These are phyloP conservation scores for Pyrus communis DNA, from an alignment of 306 rosid species.

Conservation along the genomic window DNA sequence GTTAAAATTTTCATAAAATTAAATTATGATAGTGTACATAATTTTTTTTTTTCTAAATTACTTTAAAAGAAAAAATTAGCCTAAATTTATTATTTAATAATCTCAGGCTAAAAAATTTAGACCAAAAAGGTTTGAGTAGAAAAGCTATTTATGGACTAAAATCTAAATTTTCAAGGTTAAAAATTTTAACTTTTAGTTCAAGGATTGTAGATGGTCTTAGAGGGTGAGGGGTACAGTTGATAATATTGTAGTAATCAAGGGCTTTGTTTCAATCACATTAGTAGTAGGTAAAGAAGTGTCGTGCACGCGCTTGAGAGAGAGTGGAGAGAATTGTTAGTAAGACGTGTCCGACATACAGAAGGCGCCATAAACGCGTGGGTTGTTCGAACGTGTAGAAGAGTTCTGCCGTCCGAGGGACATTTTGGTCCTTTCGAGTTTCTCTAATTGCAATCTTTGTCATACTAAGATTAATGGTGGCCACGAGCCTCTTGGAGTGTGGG, in stretches of 20 bases:
- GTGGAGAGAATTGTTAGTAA: background rate
- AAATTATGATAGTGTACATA: no score
- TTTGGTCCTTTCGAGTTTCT: slow-evolving; percentile 4
- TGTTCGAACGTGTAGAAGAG: slow-evolving; percentile 4
- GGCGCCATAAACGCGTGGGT: slow-evolving; percentile 7
- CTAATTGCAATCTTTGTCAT: slow-evolving; percentile 18
- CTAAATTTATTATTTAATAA: no score
- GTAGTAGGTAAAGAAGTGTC: background rate
- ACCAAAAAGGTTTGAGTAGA: no score
- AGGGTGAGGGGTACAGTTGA: background rate
- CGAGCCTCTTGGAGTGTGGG: slow-evolving; percentile 21
- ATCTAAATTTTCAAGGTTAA: no score
- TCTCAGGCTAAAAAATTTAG: no score
- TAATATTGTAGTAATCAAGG: background rate
- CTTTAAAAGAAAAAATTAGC: no score
- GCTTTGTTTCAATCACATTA: background rate
- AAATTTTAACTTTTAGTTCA: no score
- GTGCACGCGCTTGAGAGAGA: slow-evolving; percentile 2
- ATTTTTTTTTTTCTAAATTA: no score
- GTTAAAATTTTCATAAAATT: no score
- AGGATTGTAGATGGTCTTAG: background rate
- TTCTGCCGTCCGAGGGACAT: background rate
- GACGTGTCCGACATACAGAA: background rate
- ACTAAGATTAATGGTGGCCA: background rate
- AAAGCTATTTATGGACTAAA: no score